These are phyloP conservation scores for Pseudozyma hubeiensis DNA, from an alignment of 1,284 basidiomycete genomes.

Conservation along the genomic window DNA sequence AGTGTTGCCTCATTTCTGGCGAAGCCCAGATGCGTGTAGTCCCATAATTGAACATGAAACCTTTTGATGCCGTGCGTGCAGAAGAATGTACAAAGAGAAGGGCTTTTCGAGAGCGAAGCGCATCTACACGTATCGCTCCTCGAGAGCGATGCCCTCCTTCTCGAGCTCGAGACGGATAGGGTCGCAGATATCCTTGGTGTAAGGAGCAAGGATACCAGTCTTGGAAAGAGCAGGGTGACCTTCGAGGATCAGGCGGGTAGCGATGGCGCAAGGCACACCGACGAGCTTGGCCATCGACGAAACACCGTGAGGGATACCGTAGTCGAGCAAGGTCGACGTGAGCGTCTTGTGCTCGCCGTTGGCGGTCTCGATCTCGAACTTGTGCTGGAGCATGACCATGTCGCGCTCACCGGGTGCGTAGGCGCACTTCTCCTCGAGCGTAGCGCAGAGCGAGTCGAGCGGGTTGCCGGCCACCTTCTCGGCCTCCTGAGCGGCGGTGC, in stretches of 20 bases:
- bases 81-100: not conserved
- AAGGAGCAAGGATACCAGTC: conserved; percentile 80
- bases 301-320: conserved; percentile 81
- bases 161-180: conserved; percentile 66
- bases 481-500: conserved; percentile 71
- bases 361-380: conserved; percentile 69
- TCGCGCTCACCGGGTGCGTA: conserved; percentile 92
- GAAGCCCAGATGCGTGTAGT: not conserved
- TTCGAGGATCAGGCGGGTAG: conserved; percentile 78
- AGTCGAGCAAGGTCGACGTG: conserved; percentile 91
- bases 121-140: conserved; percentile 63
- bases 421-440: conserved; percentile 89
- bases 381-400: conserved; percentile 97
- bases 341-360: conserved; percentile 80
- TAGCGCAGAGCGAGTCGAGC: conserved; percentile 92
- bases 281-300: conserved; percentile 96
- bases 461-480: conserved; percentile 81
- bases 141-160: conserved; percentile 67
- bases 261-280: conserved; percentile 93
- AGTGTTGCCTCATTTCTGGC: too few species aligned
- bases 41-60: not conserved
- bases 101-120: not conserved
- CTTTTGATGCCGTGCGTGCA: not conserved
- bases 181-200: conserved; percentile 76
- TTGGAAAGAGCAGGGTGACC: conserved; percentile 75